Evolutionary conservation across 768 basidiomycete species (phyloP).

Genomic region (Pleurotus sapidus): DNA sequence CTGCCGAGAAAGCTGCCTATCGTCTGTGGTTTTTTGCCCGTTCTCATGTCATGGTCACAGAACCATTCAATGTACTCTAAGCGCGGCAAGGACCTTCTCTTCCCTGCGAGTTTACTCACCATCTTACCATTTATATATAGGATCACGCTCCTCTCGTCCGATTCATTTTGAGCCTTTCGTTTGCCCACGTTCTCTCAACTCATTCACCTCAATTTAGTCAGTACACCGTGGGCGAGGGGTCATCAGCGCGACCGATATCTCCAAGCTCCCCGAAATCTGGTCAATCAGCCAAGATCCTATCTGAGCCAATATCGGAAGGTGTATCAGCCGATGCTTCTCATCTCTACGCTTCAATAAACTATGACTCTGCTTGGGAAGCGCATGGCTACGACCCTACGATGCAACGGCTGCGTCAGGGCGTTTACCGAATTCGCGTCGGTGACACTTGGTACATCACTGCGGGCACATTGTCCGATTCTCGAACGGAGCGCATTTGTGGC

Average conservation of each 20-base stretch:
- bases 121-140: neutral
- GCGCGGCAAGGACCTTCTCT: neutral
- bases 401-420: neutral
- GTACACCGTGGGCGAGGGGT: no score
- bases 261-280: no score
- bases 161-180: conserved; percentile 7
- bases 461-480: neutral
- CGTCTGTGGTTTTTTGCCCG: conserved; percentile 26
- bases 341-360: neutral
- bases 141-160: neutral
- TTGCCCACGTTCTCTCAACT: conserved; percentile 1
- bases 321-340: no score
- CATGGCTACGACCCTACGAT: conserved; percentile 14
- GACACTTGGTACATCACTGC: neutral
- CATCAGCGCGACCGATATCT: no score
- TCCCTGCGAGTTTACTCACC: conserved; percentile 5
- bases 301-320: no score
- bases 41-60: conserved; percentile 14
- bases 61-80: conserved; percentile 9
- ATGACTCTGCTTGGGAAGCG: neutral
- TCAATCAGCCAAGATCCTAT: no score
- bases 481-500: neutral
- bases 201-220: no score
- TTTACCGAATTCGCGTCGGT: conserved; percentile 7
- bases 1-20: conserved; percentile 18